A percentile compares a stretch with the other conserved stretches of the same genome.
These are phyloP conservation scores for Nicotiana undulata DNA, from an alignment of 257 asterid species.

Conservation along the genomic window DNA sequence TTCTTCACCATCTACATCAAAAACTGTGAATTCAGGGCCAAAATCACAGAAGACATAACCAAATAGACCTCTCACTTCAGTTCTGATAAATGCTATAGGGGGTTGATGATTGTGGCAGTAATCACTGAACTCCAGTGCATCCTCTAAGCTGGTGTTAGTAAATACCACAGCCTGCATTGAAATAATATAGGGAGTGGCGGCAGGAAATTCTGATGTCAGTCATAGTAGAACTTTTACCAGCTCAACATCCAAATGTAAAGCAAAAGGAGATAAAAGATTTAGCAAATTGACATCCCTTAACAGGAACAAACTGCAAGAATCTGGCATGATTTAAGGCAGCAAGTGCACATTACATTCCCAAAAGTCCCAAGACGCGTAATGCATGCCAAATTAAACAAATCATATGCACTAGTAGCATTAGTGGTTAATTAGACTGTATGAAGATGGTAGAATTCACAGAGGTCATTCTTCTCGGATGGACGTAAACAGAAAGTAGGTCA, in stretches of 20 bases:
- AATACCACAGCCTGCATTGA: slow-evolving; percentile 79
- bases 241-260: neutral
- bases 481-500: neutral
- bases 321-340: neutral
- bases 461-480: neutral
- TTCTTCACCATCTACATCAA: slow-evolving; percentile 91
- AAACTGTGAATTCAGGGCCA: slow-evolving; percentile 80
- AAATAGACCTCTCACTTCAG: slow-evolving; percentile 88
- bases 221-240: neutral
- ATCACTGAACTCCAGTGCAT: slow-evolving; percentile 64
- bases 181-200: neutral
- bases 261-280: neutral
- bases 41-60: slow-evolving; percentile 84
- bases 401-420: neutral
- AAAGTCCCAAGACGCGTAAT: neutral
- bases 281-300: neutral
- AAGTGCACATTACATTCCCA: neutral
- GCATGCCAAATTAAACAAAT: neutral
- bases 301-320: neutral
- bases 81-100: slow-evolving; percentile 81
- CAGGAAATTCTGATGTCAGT: neutral
- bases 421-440: neutral
- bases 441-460: neutral
- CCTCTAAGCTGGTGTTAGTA: slow-evolving; percentile 52
- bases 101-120: slow-evolving; percentile 86